A percentile compares a stretch with the other conserved stretches of the same genome.
Evolutionary conservation across 495 filamentous ascomycete genomes (phyloP).

Genomic region (Barbatosphaeria neglecta): DNA sequence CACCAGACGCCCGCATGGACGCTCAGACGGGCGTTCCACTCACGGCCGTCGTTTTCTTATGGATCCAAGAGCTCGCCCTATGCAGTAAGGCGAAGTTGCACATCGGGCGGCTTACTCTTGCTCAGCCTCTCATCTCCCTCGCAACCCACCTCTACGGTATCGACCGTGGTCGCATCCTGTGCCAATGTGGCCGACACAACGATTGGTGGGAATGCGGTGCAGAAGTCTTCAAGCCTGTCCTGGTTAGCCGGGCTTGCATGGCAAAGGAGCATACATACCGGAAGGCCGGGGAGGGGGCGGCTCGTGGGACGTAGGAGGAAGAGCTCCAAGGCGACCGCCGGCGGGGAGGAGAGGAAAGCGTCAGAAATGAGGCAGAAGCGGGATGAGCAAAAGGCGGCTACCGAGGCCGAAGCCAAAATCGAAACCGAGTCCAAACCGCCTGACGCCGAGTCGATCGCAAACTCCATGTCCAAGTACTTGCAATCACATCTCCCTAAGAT

Average conservation of each 20-base stretch:
- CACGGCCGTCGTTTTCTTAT: constrained; percentile 5
- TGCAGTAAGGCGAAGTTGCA: constrained; percentile 28
- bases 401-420: constrained; percentile 5
- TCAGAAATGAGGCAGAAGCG: constrained; percentile 1
- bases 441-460: constrained; percentile 19
- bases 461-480: constrained; percentile 41
- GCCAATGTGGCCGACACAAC: constrained; percentile 27
- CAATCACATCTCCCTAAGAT: constrained; percentile 52
- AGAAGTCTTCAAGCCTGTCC: constrained; percentile 23
- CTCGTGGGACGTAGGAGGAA: constrained; percentile 24
- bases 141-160: constrained; percentile 25
- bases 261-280: constrained; percentile 14
- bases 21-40: constrained; percentile 12
- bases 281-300: constrained; percentile 13
- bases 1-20: constrained; percentile 5
- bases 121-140: constrained; percentile 24
- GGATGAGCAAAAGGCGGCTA: constrained; percentile 1
- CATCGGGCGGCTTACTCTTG: constrained; percentile 30
- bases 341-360: not conserved
- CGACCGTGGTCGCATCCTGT: constrained; percentile 27
- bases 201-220: constrained; percentile 15
- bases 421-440: constrained; percentile 8
- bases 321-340: constrained; percentile 14
- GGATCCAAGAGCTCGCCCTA: constrained; percentile 6
- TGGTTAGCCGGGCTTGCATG: constrained; percentile 27